Conservation (phyloP, 371 early-diverging fungal genomes). For the Lichtheimia ornata region DNA sequence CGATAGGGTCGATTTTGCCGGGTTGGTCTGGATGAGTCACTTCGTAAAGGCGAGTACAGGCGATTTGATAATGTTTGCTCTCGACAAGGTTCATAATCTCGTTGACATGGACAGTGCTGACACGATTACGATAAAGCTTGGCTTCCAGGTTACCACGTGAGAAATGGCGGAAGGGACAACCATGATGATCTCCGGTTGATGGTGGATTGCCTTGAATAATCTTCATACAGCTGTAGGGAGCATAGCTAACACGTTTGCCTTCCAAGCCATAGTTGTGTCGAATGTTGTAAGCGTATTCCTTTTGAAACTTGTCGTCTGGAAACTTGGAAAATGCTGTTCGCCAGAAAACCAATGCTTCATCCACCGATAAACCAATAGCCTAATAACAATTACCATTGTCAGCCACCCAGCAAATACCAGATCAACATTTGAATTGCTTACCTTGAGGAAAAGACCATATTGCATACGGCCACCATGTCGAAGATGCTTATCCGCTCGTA, state of each 20-base stretch:
- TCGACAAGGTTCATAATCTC: slow-evolving; percentile 73
- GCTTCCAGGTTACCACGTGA: slow-evolving; percentile 61
- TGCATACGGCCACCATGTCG: slow-evolving; percentile 91
- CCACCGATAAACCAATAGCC: slow-evolving; percentile 89
- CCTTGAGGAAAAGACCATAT: slow-evolving; percentile 91
- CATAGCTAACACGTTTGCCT: slow-evolving; percentile 93
- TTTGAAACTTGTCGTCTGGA: slow-evolving; percentile 91
- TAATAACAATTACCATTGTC: neutral
- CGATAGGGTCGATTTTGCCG: slow-evolving; percentile 64
- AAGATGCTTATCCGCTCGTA: slow-evolving; percentile 80
- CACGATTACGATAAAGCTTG: slow-evolving; percentile 48
- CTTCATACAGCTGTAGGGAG: slow-evolving; percentile 88
- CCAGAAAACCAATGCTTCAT: slow-evolving; percentile 95
- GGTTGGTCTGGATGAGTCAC: slow-evolving; percentile 53
- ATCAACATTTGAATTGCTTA: slow-evolving; percentile 3
- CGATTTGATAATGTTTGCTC: slow-evolving; percentile 88
- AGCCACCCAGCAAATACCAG: no score
- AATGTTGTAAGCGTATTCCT: slow-evolving; percentile 93
- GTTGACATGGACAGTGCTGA: slow-evolving; percentile 53
- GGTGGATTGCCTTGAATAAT: slow-evolving; percentile 85
- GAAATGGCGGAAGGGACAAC: slow-evolving; percentile 95
- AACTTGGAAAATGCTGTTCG: slow-evolving; percentile 71
- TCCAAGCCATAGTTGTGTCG: slow-evolving; percentile 98
- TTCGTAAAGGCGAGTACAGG: slow-evolving; percentile 92
- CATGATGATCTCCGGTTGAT: slow-evolving; percentile 85